These are phyloP conservation scores for Anaeromyces robustus DNA, from an alignment of 192 early-diverging fungal genomes.

Conservation along the genomic window DNA sequence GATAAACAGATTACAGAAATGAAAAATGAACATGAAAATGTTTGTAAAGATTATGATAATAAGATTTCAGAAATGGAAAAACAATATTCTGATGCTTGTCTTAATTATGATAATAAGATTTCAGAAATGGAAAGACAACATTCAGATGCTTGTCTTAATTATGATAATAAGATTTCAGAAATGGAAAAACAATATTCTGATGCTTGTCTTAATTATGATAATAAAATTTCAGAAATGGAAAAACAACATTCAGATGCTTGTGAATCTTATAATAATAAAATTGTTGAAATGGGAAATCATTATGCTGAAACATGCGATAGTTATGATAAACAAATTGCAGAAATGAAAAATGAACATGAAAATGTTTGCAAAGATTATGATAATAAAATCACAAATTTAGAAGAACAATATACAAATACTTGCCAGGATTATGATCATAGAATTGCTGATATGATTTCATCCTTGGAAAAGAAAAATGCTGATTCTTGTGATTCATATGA, in stretches of 20 bases:
- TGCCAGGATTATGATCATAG: too few species aligned
- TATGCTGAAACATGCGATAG: not conserved
- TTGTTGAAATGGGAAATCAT: not conserved
- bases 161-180: not conserved
- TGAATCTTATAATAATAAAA: not conserved
- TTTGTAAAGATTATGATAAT: not conserved
- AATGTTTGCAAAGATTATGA: too few species aligned
- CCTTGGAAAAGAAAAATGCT: too few species aligned
- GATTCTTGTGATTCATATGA: too few species aligned
- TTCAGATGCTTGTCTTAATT: not conserved
- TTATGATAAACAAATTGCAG: too few species aligned
- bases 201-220: not conserved
- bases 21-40: not conserved
- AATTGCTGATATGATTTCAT: too few species aligned
- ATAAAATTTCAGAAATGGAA: not conserved
- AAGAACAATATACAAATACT: too few species aligned
- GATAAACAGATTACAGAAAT: not conserved
- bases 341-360: too few species aligned
- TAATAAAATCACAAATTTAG: too few species aligned
- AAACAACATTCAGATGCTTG: not conserved
- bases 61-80: not conserved
- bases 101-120: not conserved
- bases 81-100: not conserved
- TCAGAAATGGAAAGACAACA: not conserved
- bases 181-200: not conserved